Evolutionary conservation across 208 protist genomes (phyloP), one percentile per base, ranked within the genome.

Genomic region (Porcisia hertigi): DNA sequence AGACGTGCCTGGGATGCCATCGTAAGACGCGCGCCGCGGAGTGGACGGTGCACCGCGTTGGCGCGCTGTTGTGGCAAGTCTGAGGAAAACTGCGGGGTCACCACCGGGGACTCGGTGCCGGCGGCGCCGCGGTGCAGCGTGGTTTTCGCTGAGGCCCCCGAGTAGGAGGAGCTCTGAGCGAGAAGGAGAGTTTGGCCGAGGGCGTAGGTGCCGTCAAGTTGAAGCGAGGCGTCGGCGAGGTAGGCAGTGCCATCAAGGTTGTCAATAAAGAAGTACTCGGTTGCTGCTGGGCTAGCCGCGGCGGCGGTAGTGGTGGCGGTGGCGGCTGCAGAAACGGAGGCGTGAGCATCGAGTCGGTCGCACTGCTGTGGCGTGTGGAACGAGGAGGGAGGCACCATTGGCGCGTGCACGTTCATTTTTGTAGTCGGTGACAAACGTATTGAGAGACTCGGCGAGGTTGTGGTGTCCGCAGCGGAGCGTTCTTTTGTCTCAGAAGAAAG

Each of bases 211-310:
- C 86, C 86, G 69, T 91, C 84, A 6, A 81, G 59, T 59, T 80
- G 81, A 45, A 83, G 73, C 4, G 81, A 77, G 25, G 84, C 84
- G 73, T 86, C 82, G 54, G 83, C 74, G 39, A 91, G 71, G 81
- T 85, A 88, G n/a, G 76, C 86, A 45, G 86, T 91, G 71, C 86
- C 86, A 71, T 91, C 86, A 75, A 77, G 76, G 62, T 91, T 88
- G 77, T 91, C 82, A 39, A 91, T 81, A 76, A 91, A 91, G 45
- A 91, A 34, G 72, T 76, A 86, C 36, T 87, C 80, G n/a, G 49
- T 83, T 43, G 72, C 34, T 30, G 41, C 62, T 54, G 62, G 41
- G 67, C 36, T 55, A 12, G 18, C 30, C 16, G 60, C n/a, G 3
- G 57, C 78, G 6, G 57, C 78, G 11, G 54, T 49, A 36, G 30